Evolutionary conservation across 163 green algal genomes (phyloP), one percentile per base, ranked within the genome.

Genomic region (Chlorella variabilis): DNA sequence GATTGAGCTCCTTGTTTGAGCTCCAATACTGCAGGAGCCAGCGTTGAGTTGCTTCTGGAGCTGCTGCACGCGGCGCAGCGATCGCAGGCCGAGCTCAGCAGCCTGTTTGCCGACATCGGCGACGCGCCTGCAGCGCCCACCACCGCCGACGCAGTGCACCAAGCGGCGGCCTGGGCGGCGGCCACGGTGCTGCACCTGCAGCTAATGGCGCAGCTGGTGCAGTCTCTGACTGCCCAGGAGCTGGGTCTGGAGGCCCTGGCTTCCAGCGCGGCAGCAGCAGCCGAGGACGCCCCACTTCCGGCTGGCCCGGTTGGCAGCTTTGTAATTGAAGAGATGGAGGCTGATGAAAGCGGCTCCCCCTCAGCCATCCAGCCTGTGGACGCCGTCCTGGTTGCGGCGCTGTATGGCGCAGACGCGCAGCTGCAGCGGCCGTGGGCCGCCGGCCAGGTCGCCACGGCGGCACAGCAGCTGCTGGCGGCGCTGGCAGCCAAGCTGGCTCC

Each of bases 21-120:
- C 51, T 62, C 5, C 51, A 25, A 8, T 25, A 5, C 7, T 62
- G 51, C 51, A 62, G 51, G 20, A 5, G 51, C 51, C 4, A 62
- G 20, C 51, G 15, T 62, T 8, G 51, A n/a, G 21, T n/a, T 62
- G 15, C 59, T 67, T 11, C 59, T 39, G 54, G 23, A 33, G 54
- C 54, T 67, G 7, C 27, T 67, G 59, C 7, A 38, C 59, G 5
- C 29, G 4, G 18, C 59, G 7, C 59, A 36, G 59, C 59, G 23
- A 38, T 67, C 59, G 38, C 54, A 62, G 45, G 45, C 20, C 54
- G 54, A 63, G 5, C 59, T 67, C 8, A 38, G 29, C 17, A 15
- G 8, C 5, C 54, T 80, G 27, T 80, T 59, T 80, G 73, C 73
- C 13, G 56, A 49, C n/a, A 38, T 80, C n/a, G 39, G 62, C 73